Evolutionary conservation across 768 basidiomycete species (phyloP), one percentile per base, ranked within the genome.

Genomic region (Auricularia sp.): DNA sequence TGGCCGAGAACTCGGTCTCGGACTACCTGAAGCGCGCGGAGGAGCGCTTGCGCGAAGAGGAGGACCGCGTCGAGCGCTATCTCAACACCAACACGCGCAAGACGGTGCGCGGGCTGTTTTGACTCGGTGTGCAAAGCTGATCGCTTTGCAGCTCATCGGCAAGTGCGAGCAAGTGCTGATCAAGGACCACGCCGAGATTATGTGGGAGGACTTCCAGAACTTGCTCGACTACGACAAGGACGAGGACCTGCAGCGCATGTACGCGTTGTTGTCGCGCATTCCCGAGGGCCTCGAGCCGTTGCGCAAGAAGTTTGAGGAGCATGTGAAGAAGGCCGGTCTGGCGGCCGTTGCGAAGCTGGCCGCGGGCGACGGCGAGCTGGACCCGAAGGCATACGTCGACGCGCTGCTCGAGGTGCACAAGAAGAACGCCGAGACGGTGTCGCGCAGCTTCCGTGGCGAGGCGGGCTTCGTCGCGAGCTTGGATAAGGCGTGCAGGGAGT

Each of bases 21-120:
- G 96, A 98, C 72, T 99, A 98, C 74, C 79, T 99, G 73, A 93
- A 87, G 78, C 95, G 91, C 75, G 95, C 93, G 0, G 96, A 97
- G 72, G 90, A 91, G 70, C 85, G 96, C 56, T 77, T 99, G 65
- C 84, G 85, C 64, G 95, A 99, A 75, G 96, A 99, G 71, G 93
- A 96, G 74, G 91, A 95, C 71, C 85, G 96, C 29, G 93, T 98
- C 21, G 95, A 62, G n/a, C n/a, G n/a, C n/a, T 98, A 97, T 75
- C 81, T 99, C 58, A 89, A 95, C 75, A 87, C 88, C 6, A 86
- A 86, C 65, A 97, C 96, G n/a, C 84, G 91, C 71, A 93, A 92
- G 73, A 80, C 85, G 47, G 76, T 79, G 59, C 64, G 77, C 36
- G 36, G 5, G 36, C 36, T 39, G 36, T 11, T 39, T 39, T 4